Conservation (phyloP, 257 asterid genomes). For the Linaria vulgaris region DNA sequence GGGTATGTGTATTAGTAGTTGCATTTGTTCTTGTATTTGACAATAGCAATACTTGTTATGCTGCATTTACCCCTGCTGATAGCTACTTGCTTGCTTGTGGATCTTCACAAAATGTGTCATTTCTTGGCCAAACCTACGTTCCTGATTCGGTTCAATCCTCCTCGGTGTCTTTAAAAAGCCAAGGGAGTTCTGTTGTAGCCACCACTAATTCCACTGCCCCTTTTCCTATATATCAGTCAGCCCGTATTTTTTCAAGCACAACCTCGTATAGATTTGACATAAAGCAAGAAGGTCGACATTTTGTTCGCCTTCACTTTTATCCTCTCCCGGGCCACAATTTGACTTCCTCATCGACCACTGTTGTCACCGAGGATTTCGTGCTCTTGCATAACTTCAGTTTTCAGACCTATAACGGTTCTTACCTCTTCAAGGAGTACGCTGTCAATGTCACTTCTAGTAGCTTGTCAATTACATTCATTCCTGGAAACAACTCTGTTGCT, state of each 20-base stretch:
- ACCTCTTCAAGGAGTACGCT: conserved; percentile 57
- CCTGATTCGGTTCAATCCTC: conserved; percentile 54
- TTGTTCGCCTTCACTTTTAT: conserved; percentile 71
- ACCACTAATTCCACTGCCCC: conserved; percentile 63
- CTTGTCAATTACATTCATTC: conserved; percentile 51
- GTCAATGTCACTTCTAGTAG: conserved; percentile 58
- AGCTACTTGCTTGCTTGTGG: conserved; percentile 62
- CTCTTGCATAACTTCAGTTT: conserved; percentile 62
- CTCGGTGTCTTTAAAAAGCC: conserved; percentile 41
- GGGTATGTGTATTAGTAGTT: conserved; percentile 42
- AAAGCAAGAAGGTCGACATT: conserved; percentile 52
- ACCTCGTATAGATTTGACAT: conserved; percentile 53
- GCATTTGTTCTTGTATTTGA: conserved; percentile 29
- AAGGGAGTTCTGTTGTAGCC: conserved; percentile 38
- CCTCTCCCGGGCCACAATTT: conserved; percentile 53
- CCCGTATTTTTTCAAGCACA: conserved; percentile 49
- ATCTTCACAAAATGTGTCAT: conserved; percentile 62
- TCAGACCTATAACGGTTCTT: conserved; percentile 38
- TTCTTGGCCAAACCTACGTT: conserved; percentile 46
- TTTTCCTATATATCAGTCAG: conserved; percentile 57
- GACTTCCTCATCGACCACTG: conserved; percentile 54
- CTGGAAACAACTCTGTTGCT: conserved; percentile 50
- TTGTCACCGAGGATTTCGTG: conserved; percentile 63
- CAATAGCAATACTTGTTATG: conserved; percentile 28
- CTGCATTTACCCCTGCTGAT: conserved; percentile 60